Evolutionary conservation across 495 filamentous ascomycete species (phyloP).

Genomic region (Neurospora sp.): DNA sequence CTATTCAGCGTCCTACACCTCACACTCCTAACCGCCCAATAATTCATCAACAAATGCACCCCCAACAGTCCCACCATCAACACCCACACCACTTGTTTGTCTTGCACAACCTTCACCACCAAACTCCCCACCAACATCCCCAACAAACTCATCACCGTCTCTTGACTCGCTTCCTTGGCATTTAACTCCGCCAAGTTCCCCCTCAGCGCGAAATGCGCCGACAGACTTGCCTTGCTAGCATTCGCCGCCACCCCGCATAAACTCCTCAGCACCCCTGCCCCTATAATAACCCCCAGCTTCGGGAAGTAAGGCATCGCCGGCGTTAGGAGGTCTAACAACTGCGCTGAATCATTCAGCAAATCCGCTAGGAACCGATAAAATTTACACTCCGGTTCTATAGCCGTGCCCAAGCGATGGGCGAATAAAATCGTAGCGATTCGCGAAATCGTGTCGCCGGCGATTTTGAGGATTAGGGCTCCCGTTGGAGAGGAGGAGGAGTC

Average conservation of each 20-base stretch:
- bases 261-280: constrained; percentile 65
- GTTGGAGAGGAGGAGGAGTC: constrained; percentile 79
- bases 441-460: constrained; percentile 76
- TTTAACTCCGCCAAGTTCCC: constrained; percentile 93
- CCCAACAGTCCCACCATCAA: constrained; percentile 60
- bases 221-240: constrained; percentile 81
- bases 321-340: constrained; percentile 81
- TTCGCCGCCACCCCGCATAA: constrained; percentile 86
- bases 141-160: constrained; percentile 83
- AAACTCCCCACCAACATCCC: constrained; percentile 83
- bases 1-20: constrained; percentile 79
- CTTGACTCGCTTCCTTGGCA: constrained; percentile 92
- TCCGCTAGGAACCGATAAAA: constrained; percentile 85
- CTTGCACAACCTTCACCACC: constrained; percentile 65
- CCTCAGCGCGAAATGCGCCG: constrained; percentile 79
- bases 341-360: constrained; percentile 84
- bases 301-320: constrained; percentile 61
- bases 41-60: constrained; percentile 73
- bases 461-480: constrained; percentile 72
- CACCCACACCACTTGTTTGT: constrained; percentile 64
- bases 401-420: constrained; percentile 71
- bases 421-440: constrained; percentile 86
- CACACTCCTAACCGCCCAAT: constrained; percentile 73
- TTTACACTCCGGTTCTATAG: constrained; percentile 92
- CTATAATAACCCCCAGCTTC: constrained; percentile 62